phyloP scores from a whole-genome alignment of 495 filamentous ascomycete species.

The Penicillium verhagenii region DNA sequence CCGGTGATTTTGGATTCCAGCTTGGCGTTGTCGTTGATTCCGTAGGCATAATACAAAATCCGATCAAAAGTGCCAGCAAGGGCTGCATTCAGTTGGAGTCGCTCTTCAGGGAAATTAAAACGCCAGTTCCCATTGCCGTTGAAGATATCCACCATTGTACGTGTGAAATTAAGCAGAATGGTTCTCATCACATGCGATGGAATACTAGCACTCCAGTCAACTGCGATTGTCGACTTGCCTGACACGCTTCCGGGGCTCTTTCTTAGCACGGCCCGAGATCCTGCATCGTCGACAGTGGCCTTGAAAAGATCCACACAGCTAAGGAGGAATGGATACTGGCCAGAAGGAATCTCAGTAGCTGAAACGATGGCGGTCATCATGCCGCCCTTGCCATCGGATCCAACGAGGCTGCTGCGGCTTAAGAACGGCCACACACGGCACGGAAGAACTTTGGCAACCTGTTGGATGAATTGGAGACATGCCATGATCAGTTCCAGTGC shows the following conservation, averaged over 20 bases:
- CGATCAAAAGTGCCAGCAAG: conserved; percentile 68
- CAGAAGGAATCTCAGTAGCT: conserved; percentile 69
- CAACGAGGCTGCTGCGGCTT: conserved; percentile 72
- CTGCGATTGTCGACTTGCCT: conserved; percentile 49
- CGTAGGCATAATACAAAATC: conserved; percentile 69
- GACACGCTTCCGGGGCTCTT: conserved; percentile 54
- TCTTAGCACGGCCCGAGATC: conserved; percentile 68
- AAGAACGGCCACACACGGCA: conserved; percentile 88
- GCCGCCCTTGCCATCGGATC: conserved; percentile 67
- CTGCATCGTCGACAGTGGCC: conserved; percentile 70
- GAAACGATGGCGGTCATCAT: conserved; percentile 71
- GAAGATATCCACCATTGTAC: conserved; percentile 73
- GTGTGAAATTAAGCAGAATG: conserved; percentile 67
- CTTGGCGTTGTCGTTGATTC: conserved; percentile 60
- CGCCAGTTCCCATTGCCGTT: conserved; percentile 82
- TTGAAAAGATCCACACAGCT: conserved; percentile 72
- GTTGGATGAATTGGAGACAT: conserved; percentile 76
- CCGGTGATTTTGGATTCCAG: conserved; percentile 58
- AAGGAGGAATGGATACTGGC: conserved; percentile 73
- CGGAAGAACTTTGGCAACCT: conserved; percentile 67
- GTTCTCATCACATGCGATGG: conserved; percentile 74
- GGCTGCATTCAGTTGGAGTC: conserved; percentile 55
- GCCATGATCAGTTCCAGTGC: conserved; percentile 63
- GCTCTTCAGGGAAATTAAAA: conserved; percentile 65
- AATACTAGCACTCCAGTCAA: conserved; percentile 65